Percentiles rank a stretch among this genome's conserved stretches.
Conservation (phyloP, 345 rosid species). For the Raphanus raphanistrum region DNA sequence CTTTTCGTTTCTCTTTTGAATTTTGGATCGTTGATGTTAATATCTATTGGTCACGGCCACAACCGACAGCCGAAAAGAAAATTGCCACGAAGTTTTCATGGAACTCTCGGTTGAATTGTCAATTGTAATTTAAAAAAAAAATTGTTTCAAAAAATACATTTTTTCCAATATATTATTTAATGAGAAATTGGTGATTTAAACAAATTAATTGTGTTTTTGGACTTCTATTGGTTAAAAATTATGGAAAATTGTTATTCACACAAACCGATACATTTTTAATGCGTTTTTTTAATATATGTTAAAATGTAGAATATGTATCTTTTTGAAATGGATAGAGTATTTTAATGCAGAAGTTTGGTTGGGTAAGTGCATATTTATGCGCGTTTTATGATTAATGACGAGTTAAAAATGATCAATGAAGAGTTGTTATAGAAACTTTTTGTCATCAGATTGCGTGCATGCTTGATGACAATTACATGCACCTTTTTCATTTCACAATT, state of each 20-base stretch:
- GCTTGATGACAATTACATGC: conserved; percentile 15
- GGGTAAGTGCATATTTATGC: not conserved
- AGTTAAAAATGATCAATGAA: too few species aligned
- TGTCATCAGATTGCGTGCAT: conserved; percentile 9
- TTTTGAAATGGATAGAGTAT: too few species aligned
- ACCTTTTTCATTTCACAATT: conserved; percentile 2
- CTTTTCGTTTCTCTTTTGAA: not conserved
- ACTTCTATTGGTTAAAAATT: too few species aligned
- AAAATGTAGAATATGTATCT: too few species aligned
- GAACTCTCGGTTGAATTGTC: not conserved
- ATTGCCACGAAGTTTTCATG: not conserved
- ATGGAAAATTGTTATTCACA: too few species aligned
- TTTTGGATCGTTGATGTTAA: not conserved
- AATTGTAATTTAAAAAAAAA: too few species aligned
- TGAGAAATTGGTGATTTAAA: too few species aligned
- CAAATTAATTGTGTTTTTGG: too few species aligned
- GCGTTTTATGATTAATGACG: not conserved
- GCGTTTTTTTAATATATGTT: too few species aligned
- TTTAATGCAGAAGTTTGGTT: not conserved
- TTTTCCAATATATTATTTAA: too few species aligned
- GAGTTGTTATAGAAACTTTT: not conserved
- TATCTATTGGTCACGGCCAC: not conserved
- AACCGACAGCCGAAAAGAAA: not conserved
- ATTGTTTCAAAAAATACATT: too few species aligned
- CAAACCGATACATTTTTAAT: too few species aligned